A percentile compares a stretch with the other conserved stretches of the same genome.
phyloP scores from a whole-genome alignment of 2,329 filamentous ascomycete genomes.

The Penicillium nordicum region DNA sequence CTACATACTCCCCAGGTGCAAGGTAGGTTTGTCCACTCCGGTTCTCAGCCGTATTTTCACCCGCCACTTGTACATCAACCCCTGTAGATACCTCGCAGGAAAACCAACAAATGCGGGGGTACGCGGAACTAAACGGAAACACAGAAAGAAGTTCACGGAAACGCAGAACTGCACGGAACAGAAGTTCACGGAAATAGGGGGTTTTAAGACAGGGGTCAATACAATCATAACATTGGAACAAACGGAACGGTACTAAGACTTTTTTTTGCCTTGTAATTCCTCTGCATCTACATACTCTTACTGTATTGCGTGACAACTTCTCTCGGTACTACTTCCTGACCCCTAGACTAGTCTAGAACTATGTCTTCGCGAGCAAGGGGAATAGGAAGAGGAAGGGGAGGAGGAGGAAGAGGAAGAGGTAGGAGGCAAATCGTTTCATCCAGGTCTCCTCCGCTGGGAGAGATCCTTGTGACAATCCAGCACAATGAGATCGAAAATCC shows the following conservation, averaged over 20 bases:
- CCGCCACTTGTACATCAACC: no score
- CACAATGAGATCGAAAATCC: conserved; percentile 8
- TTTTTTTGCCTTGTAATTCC: not conserved
- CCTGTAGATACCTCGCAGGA: not conserved
- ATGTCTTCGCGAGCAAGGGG: not conserved
- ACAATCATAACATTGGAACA: not conserved
- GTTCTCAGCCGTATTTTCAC: no score
- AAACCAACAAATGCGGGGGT: not conserved
- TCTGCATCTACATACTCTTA: not conserved
- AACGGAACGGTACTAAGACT: not conserved
- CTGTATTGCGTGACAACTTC: not conserved
- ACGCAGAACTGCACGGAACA: no score
- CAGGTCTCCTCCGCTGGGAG: conserved; percentile 13
- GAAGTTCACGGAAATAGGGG: no score
- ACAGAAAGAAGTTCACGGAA: no score
- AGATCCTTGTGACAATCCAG: conserved; percentile 15
- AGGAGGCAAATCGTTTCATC: not conserved
- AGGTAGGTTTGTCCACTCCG: no score
- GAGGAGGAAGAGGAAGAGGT: not conserved
- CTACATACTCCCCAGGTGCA: no score
- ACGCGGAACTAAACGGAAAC: not conserved
- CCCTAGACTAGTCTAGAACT: not conserved
- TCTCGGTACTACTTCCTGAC: not conserved
- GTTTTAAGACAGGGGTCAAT: no score
- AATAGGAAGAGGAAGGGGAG: not conserved